phyloP scores from a whole-genome alignment of 2,329 filamentous ascomycete species.

The Colletotrichum trifolii region DNA sequence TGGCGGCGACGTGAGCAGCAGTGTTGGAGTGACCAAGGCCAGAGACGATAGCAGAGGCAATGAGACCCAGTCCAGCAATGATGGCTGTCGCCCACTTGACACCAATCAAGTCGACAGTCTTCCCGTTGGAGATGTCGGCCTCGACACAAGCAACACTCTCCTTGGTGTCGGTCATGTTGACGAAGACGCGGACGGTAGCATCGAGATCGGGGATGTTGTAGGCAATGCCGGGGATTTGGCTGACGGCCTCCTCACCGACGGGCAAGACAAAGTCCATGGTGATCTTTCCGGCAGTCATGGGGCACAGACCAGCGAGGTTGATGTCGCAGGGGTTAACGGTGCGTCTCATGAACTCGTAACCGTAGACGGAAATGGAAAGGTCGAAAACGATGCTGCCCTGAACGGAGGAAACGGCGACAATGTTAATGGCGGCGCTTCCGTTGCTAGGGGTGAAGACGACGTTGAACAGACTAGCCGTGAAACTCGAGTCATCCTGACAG shows the following conservation, averaged over 20 bases:
- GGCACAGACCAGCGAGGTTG: constrained; percentile 81
- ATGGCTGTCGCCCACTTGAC: constrained; percentile 92
- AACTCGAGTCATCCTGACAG: constrained; percentile 85
- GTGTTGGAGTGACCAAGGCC: constrained; percentile 93
- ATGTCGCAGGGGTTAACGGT: constrained; percentile 80
- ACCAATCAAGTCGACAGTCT: constrained; percentile 88
- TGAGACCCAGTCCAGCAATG: constrained; percentile 84
- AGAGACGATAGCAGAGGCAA: constrained; percentile 88
- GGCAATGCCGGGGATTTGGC: constrained; percentile 81
- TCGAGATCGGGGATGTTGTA: constrained; percentile 93
- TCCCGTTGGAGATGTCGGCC: constrained; percentile 87
- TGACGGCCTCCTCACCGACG: constrained; percentile 67
- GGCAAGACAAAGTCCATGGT: constrained; percentile 78
- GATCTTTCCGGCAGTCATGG: constrained; percentile 88
- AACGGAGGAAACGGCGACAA: constrained; percentile 85
- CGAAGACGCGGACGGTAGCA: constrained; percentile 82
- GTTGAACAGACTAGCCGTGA: constrained; percentile 90
- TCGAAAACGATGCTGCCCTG: constrained; percentile 84
- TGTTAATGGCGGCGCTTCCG: constrained; percentile 76
- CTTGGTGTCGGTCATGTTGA: constrained; percentile 74
- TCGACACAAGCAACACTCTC: constrained; percentile 85
- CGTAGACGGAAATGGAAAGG: constrained; percentile 82
- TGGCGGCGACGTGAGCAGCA: constrained; percentile 92
- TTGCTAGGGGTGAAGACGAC: constrained; percentile 83
- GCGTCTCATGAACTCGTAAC: constrained; percentile 75